Conservation (phyloP, 768 basidiomycete species). For the Neoboletus subvelutipes region DNA sequence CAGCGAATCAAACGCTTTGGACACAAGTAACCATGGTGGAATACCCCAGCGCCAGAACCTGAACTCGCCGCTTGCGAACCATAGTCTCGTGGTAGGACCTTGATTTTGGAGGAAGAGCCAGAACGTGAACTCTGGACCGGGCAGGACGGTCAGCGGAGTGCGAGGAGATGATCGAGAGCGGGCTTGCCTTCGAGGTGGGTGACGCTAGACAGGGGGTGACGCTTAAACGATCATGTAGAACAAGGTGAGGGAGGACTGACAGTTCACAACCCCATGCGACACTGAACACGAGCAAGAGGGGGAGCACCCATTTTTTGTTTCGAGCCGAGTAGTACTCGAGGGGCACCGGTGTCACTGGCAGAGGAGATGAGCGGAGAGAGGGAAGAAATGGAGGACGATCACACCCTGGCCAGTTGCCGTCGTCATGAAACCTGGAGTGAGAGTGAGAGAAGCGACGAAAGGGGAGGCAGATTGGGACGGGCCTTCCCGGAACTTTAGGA, state of each 20-base stretch:
- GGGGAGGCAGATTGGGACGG: constrained; percentile 2
- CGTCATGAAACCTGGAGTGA: constrained; percentile 15
- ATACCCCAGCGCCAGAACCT: constrained; percentile 68
- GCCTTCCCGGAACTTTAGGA: constrained; percentile 76
- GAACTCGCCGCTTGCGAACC: constrained; percentile 84
- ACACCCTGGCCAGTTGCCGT: constrained; percentile 14
- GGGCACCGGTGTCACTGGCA: constrained; percentile 57
- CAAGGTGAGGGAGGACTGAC: constrained; percentile 36
- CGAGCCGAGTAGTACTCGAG: constrained; percentile 46
- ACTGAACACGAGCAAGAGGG: constrained; percentile 70
- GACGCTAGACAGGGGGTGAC: constrained; percentile 41
- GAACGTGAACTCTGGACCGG: constrained; percentile 62
- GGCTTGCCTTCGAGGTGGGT: constrained; percentile 76
- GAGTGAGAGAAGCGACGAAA: neutral
- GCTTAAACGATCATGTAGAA: constrained; percentile 3
- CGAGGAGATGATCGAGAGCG: neutral
- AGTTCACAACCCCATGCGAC: constrained; percentile 75
- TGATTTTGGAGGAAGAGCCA: constrained; percentile 85
- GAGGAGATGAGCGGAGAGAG: constrained; percentile 5
- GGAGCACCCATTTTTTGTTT: constrained; percentile 58
- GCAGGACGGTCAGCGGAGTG: constrained; percentile 4
- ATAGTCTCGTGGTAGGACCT: constrained; percentile 64
- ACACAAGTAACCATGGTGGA: neutral
- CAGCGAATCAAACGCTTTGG: constrained; percentile 8
- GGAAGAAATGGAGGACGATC: neutral